Evolutionary conservation across 208 protist species (phyloP), one percentile per base, ranked within the genome.

Genomic region (Wallacemonas sp.): DNA sequence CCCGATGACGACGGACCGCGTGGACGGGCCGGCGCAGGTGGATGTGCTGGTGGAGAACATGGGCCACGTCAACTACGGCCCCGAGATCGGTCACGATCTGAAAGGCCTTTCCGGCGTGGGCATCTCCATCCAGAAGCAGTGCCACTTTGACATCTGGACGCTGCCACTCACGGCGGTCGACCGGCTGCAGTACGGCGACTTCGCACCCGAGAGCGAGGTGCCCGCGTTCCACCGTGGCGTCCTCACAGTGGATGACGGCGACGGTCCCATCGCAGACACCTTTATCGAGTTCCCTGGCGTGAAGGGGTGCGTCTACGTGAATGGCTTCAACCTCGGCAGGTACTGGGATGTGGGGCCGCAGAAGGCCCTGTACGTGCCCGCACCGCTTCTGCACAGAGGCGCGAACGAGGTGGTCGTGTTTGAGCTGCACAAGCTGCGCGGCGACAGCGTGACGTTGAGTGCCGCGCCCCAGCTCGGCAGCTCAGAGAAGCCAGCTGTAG

Each of bases 281-380:
- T 55, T 55, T 23, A 23, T 55, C 24, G 47, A 55, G 47, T 55
- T 55, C 47, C 47, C 81, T 12, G 88, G 83, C 26, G 87, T 83
- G 60, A 94, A 94, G 76, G 92, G 91, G 81, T 94, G 92, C 64
- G 91, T 94, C 75, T 94, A 94, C 81, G 90, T 94, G 85, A 85
- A 94, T 70, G 70, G 47, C 24, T 55, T 55, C 47, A 55, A 55
- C 47, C 6, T 55, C 21, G 47, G 47, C 4, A 4, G 47, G 11
- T 55, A 55, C 47, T 55, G 47, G 47, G 47, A 55, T n/a, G 47
- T 55, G 24, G 47, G 47, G 4, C 47, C 90, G 49, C 80, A 87
- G 46, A 70, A 90, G 65, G 72, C 90, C 62, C 88, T 90, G 72
- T 94, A 88, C 68, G 68, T 94, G 68, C 86, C 47, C 8, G 47